Conservation (phyloP, 768 basidiomycete species). For the Termitomyces sp. region DNA sequence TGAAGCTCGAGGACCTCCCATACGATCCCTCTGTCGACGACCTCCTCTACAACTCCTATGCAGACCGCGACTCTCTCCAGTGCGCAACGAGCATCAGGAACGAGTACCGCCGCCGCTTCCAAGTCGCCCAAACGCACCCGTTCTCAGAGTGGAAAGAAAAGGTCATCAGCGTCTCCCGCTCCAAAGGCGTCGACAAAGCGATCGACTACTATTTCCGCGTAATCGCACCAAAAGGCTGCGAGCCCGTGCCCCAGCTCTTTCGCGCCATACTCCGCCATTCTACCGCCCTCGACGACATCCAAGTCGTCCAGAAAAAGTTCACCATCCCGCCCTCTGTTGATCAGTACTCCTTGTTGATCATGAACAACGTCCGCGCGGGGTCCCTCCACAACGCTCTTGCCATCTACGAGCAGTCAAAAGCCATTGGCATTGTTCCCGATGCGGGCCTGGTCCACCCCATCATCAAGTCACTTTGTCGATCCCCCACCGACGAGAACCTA, state of each 20-base stretch:
- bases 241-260: constrained; percentile 24
- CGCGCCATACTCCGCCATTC: constrained; percentile 39
- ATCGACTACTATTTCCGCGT: constrained; percentile 26
- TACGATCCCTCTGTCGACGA: constrained; percentile 37
- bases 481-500: constrained; percentile 36
- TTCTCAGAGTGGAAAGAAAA: constrained; percentile 10
- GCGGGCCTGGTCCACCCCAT: constrained; percentile 50
- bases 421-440: constrained; percentile 40
- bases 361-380: constrained; percentile 37
- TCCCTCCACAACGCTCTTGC: constrained; percentile 36
- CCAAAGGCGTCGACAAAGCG: constrained; percentile 26
- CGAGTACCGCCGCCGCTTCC: constrained; percentile 29
- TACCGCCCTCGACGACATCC: constrained; percentile 34
- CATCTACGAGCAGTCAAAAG: constrained; percentile 43
- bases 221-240: constrained; percentile 26
- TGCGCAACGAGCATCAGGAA: constrained; percentile 33
- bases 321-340: constrained; percentile 31
- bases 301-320: constrained; percentile 34
- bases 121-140: constrained; percentile 14
- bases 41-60: constrained; percentile 38
- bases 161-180: constrained; percentile 15
- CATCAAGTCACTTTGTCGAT: constrained; percentile 43
- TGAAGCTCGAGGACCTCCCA: constrained; percentile 36
- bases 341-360: constrained; percentile 54
- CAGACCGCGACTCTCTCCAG: constrained; percentile 27